Percentiles rank a stretch among this genome's conserved stretches.
phyloP scores from a whole-genome alignment of 495 filamentous ascomycete species.

The Cryomyces antarcticus region DNA sequence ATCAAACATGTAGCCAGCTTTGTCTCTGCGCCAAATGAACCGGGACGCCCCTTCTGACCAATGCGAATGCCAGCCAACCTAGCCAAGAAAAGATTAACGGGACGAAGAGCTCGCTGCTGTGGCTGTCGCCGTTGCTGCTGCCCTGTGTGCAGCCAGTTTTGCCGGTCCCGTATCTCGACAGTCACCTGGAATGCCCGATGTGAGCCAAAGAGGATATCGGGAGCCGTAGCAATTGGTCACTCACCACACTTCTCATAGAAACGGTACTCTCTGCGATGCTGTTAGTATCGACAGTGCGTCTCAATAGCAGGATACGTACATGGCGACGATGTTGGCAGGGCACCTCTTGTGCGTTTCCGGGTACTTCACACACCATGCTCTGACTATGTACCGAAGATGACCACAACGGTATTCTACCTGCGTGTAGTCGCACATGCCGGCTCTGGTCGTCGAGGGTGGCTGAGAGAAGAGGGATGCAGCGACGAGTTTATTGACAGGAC shows the following conservation, averaged over 20 bases:
- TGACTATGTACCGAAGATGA: slow-evolving; percentile 28
- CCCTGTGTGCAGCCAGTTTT: not conserved
- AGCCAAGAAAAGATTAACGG: not conserved
- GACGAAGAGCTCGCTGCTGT: not conserved
- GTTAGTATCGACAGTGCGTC: not conserved
- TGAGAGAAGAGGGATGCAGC: too few relatives aligned
- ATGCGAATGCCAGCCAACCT: not conserved
- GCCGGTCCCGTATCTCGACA: not conserved
- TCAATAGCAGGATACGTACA: slow-evolving; percentile 15
- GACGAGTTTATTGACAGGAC: too few relatives aligned
- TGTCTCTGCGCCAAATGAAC: not conserved
- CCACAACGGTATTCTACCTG: slow-evolving; percentile 29
- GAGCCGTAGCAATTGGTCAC: not conserved
- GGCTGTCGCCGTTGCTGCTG: not conserved
- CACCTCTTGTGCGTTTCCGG: slow-evolving; percentile 26
- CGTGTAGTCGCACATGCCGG: slow-evolving; percentile 33
- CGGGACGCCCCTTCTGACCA: not conserved
- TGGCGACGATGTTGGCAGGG: slow-evolving; percentile 27
- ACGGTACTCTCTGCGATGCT: slow-evolving; percentile 17
- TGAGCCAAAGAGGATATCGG: not conserved
- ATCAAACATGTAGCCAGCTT: too few relatives aligned
- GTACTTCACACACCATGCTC: slow-evolving; percentile 32
- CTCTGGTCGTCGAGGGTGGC: too few relatives aligned
- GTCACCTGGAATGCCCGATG: not conserved
- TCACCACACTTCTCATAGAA: slow-evolving; percentile 24